Percentiles rank a stretch among this genome's conserved stretches.
Conservation (phyloP, 805 yeast genomes). For the Barnettozyma vustinii region DNA sequence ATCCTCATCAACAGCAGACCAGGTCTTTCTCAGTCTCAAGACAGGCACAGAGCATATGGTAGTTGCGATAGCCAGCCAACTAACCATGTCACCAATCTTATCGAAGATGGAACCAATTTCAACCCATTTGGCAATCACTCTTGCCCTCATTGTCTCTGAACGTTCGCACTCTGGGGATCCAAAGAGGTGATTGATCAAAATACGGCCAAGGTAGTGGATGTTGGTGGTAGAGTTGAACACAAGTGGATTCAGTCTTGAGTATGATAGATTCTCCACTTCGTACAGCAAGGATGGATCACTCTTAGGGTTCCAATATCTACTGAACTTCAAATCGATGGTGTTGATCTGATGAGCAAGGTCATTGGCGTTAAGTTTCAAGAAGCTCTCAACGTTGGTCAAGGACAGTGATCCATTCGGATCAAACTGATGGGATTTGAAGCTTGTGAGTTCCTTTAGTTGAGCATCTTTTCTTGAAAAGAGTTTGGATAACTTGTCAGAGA, state of each 20-base stretch:
- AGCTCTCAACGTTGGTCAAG: conserved; percentile 34
- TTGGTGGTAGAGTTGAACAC: conserved; percentile 62
- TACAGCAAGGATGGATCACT: conserved; percentile 72
- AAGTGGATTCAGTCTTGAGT: conserved; percentile 62
- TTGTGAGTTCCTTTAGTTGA: conserved; percentile 33
- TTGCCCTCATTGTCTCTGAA: conserved; percentile 47
- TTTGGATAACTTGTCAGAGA: conserved; percentile 48
- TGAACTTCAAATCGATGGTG: conserved; percentile 60
- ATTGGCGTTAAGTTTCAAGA: conserved; percentile 49
- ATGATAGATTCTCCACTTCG: conserved; percentile 30
- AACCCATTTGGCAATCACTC: conserved; percentile 75
- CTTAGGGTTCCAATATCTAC: conserved; percentile 71
- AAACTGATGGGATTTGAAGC: conserved; percentile 19
- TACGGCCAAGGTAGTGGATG: conserved; percentile 72
- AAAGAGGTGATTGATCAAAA: conserved; percentile 66
- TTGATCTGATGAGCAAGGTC: conserved; percentile 60
- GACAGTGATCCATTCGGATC: conserved; percentile 22
- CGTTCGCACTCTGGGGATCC: conserved; percentile 34
- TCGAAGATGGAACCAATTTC: conserved; percentile 74
- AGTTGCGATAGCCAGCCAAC: conserved; percentile 89
- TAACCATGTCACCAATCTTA: conserved; percentile 83
- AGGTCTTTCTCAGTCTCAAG: conserved; percentile 63
- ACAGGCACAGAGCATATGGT: conserved; percentile 78
- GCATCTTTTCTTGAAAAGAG: conserved; percentile 48
- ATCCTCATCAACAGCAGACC: conserved; percentile 65